Percentiles rank a stretch among this genome's conserved stretches.
phyloP scores from a whole-genome alignment of 345 rosid genomes.

The Geranium brycei region DNA sequence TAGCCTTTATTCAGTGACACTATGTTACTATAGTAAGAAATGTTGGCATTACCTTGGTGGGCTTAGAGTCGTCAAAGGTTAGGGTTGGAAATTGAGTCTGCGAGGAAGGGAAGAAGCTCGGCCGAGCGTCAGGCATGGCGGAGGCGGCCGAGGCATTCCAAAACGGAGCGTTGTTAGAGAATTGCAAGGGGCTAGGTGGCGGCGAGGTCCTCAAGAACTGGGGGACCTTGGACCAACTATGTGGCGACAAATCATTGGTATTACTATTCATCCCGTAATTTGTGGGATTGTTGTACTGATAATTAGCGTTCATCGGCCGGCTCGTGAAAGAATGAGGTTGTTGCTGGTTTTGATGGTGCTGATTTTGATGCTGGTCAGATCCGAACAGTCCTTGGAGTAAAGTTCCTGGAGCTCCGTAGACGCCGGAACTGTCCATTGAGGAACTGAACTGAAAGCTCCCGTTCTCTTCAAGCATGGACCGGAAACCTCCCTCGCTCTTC shows the following conservation, averaged over 20 bases:
- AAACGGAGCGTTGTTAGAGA: constrained; percentile 83
- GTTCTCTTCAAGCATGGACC: constrained; percentile 66
- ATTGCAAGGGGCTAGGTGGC: constrained; percentile 43
- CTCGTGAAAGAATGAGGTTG: constrained; percentile 10
- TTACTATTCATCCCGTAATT: constrained; percentile 17
- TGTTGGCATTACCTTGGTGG: constrained; percentile 19
- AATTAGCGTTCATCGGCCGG: constrained; percentile 18
- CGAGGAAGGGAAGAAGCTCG: constrained; percentile 44
- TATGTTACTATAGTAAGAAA: too few relatives aligned
- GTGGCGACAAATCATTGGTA: constrained; percentile 26
- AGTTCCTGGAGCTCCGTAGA: constrained; percentile 39
- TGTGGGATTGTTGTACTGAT: constrained; percentile 9
- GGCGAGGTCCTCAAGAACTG: constrained; percentile 55
- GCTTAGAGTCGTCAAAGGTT: constrained; percentile 21
- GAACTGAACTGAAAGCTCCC: constrained; percentile 40
- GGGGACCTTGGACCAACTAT: constrained; percentile 49
- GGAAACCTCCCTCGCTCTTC: constrained; percentile 53
- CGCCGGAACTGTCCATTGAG: constrained; percentile 28
- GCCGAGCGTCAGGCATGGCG: constrained; percentile 36
- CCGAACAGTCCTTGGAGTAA: constrained; percentile 42
- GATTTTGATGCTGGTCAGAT: constrained; percentile 23
- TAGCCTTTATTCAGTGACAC: too few relatives aligned
- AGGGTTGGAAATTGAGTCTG: constrained; percentile 41
- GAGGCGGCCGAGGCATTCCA: constrained; percentile 75
- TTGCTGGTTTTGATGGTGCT: too few relatives aligned